These are phyloP conservation scores for Actinomucor elegans DNA, from an alignment of 371 early-diverging fungal species.

Conservation along the genomic window DNA sequence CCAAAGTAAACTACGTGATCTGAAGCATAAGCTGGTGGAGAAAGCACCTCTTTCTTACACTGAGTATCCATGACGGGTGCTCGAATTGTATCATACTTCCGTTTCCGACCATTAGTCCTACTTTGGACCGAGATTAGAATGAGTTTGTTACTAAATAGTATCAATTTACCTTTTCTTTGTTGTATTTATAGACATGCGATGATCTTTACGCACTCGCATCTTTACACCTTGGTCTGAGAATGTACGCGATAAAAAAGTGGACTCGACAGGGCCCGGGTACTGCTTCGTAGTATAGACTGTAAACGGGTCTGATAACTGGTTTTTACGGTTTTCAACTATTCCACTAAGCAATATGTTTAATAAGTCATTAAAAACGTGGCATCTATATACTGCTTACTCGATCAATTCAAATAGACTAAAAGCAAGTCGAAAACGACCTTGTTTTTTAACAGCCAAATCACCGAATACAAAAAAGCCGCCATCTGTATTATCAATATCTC, in stretches of 20 bases:
- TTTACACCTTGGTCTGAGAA: conserved; percentile 53
- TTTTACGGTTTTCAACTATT: conserved; percentile 31
- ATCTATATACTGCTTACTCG: conserved; percentile 48
- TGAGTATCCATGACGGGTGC: neutral
- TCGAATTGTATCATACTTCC: conserved; percentile 1
- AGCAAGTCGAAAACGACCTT: conserved; percentile 83
- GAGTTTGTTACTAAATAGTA: neutral
- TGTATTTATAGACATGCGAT: conserved; percentile 21
- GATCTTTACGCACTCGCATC: conserved; percentile 46
- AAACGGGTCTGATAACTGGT: conserved; percentile 59
- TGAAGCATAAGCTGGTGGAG: conserved; percentile 12
- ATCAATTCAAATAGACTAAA: conserved; percentile 88
- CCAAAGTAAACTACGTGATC: conserved; percentile 9
- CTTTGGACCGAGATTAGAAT: neutral
- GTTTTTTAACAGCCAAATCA: conserved; percentile 87
- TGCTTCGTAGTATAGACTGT: conserved; percentile 87
- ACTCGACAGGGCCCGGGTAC: conserved; percentile 87
- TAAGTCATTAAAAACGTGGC: neutral
- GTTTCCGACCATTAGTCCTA: conserved; percentile 7
- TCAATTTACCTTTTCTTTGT: neutral
- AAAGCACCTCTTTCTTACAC: neutral
- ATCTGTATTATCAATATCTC: conserved; percentile 58
- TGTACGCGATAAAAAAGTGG: conserved; percentile 47
- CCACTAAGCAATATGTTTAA: conserved; percentile 20
- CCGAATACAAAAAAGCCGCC: conserved; percentile 96